A percentile compares a stretch with the other conserved stretches of the same genome.
These are phyloP conservation scores for Bassia scoparia DNA, from an alignment of 148 eudicot genomes.

Conservation along the genomic window DNA sequence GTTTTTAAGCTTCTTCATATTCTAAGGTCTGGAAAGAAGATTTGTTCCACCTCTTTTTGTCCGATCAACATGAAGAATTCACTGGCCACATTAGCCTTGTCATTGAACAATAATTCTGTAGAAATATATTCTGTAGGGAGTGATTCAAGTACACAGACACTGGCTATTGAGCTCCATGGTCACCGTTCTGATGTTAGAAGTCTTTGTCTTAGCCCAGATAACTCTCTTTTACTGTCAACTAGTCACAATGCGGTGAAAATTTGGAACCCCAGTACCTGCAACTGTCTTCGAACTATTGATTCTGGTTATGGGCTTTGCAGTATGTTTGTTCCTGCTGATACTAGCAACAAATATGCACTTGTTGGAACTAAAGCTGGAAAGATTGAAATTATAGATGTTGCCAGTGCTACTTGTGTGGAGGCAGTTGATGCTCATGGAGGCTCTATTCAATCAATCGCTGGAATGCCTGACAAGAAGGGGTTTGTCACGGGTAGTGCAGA, in stretches of 20 bases:
- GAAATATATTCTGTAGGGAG: conserved; percentile 64
- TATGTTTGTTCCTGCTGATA: conserved; percentile 67
- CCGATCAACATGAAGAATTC: conserved; percentile 57
- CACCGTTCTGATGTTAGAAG: conserved; percentile 95
- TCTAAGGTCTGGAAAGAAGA: conserved; percentile 74
- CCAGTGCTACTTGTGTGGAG: conserved; percentile 85
- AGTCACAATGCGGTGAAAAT: conserved; percentile 85
- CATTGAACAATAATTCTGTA: conserved; percentile 77
- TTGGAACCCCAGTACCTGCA: conserved; percentile 94
- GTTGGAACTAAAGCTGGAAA: conserved; percentile 89
- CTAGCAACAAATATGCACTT: conserved; percentile 67
- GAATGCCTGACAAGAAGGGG: conserved; percentile 68
- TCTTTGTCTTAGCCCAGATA: conserved; percentile 81
- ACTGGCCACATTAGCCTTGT: conserved; percentile 74
- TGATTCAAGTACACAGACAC: conserved; percentile 43
- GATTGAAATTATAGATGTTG: conserved; percentile 79
- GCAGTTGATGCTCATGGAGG: conserved; percentile 90
- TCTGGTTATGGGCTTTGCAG: conserved; percentile 90
- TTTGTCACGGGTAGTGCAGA: conserved; percentile 92
- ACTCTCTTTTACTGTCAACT: conserved; percentile 87
- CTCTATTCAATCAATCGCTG: conserved; percentile 61
- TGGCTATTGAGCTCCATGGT: conserved; percentile 83
- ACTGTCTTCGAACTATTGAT: conserved; percentile 86
- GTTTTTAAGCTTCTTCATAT: conserved; percentile 72
- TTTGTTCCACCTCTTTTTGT: conserved; percentile 76